Evolutionary conservation across 129 eudicot species (phyloP).

Genomic region (Scalesia atractyloides): DNA sequence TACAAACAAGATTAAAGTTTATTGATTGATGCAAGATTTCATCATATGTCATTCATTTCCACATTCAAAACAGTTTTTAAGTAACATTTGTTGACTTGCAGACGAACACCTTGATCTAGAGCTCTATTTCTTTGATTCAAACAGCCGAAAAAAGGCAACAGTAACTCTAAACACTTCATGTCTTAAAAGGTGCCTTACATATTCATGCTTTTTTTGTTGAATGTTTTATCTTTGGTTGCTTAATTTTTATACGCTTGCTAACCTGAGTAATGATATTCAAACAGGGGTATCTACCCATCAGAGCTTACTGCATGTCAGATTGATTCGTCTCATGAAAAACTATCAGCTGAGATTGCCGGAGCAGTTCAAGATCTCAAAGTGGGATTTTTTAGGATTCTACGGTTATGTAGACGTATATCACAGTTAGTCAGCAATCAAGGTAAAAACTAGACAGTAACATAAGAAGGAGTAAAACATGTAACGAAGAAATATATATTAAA

Average conservation of each 20-base stretch:
- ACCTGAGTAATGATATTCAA: constrained; percentile 24
- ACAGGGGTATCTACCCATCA: constrained; percentile 81
- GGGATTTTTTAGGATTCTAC: constrained; percentile 62
- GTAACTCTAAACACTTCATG: constrained; percentile 69
- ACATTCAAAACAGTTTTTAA: not conserved
- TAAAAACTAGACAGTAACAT: constrained; percentile 12
- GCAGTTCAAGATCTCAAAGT: constrained; percentile 48
- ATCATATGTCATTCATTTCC: not conserved
- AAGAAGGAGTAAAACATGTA: not conserved
- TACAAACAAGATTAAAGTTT: not conserved
- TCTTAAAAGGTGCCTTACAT: constrained; percentile 53
- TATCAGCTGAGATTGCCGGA: constrained; percentile 42
- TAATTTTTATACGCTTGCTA: not conserved
- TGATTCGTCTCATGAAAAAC: constrained; percentile 22
- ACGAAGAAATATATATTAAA: constrained; percentile 4
- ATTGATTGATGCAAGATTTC: no score
- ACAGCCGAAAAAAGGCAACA: constrained; percentile 48
- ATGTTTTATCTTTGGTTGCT: not conserved
- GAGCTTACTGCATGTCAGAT: constrained; percentile 50
- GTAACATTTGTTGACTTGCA: constrained; percentile 43
- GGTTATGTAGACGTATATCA: constrained; percentile 63
- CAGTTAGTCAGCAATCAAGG: constrained; percentile 39
- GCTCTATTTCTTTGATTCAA: constrained; percentile 59
- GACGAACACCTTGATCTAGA: constrained; percentile 61
- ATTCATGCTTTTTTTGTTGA: not conserved